A percentile compares a stretch with the other conserved stretches of the same genome.
Evolutionary conservation across 345 rosid species (phyloP).

Genomic region (Combretum micranthum): DNA sequence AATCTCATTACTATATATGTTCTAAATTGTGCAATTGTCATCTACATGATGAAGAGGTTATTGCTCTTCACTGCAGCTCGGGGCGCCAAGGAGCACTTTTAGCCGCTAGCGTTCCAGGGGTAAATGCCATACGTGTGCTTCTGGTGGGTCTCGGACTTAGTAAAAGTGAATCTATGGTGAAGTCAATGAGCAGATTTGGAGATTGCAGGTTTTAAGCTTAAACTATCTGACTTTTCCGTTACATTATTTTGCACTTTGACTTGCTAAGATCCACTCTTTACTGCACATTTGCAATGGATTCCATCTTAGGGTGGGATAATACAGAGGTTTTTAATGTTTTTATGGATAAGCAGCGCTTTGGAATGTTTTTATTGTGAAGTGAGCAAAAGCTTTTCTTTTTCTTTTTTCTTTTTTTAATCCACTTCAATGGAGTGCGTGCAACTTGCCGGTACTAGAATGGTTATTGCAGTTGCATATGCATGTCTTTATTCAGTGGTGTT

Average conservation of each 20-base stretch:
- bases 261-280: slow-evolving; percentile 1
- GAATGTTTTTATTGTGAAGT: too few relatives aligned
- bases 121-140: slow-evolving; percentile 65
- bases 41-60: slow-evolving; percentile 10
- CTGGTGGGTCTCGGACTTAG: slow-evolving; percentile 67
- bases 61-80: slow-evolving; percentile 41
- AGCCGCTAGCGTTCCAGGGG: slow-evolving; percentile 62
- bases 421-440: background rate
- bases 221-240: background rate
- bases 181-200: slow-evolving; percentile 96
- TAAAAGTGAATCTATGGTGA: slow-evolving; percentile 81
- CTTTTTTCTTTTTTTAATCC: slow-evolving; percentile 2
- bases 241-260: background rate
- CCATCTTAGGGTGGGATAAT: too few relatives aligned
- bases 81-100: slow-evolving; percentile 70
- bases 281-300: background rate
- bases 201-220: slow-evolving; percentile 52
- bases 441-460: background rate
- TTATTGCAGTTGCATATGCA: background rate
- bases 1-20: slow-evolving; percentile 14
- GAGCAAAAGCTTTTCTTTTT: background rate
- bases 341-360: too few relatives aligned
- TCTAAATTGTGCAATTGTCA: slow-evolving; percentile 2
- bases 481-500: background rate
- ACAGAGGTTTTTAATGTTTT: too few relatives aligned